Evolutionary conservation across 257 asterid species (phyloP), one percentile per base, ranked within the genome.

Genomic region (Scutellaria baicalensis): DNA sequence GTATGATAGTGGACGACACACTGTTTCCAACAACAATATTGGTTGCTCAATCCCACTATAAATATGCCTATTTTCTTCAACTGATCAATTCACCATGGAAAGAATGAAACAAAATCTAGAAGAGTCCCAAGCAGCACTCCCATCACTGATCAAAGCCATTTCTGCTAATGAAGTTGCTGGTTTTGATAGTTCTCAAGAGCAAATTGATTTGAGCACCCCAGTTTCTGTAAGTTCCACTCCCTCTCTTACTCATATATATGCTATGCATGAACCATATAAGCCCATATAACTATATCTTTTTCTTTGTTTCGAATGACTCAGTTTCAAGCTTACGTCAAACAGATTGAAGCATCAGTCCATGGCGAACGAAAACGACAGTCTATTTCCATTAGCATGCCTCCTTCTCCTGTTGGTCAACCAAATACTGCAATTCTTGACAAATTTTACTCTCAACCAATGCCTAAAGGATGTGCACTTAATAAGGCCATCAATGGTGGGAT

Each of bases 361-460:
- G 58, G 81, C 67, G 47, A 51, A 51, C 1, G 59, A 38, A 72
- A 62, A 36, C 54, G 70, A 57, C 82, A 71, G 49, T 69, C 89
- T 33, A 47, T 85, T 59, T 91, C 97, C 3, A 83, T 87, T 47
- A 87, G 93, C 75, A 85, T 91, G 88, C 95, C 95, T 9, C 79
- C 86, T 39, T 77, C 97, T 69, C 96, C 95, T 0, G 14, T 56
- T 9, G 77, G 68, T 27, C 33, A 27, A 27, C 33, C 33, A 27
- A 27, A 5, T 27, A 27, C 33, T 27, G 33, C 33, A 27, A 27
- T 27, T 27, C 33, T 27, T 27, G 33, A 2, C 5, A 79, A 12
- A 69, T 88, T 73, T 64, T 71, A 75, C 68, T 89, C 97, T 48
- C 93, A 89, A 70, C 92, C 93, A 42, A 82, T 85, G 77, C 86